phyloP scores from a whole-genome alignment of 768 basidiomycete genomes.

The Rhodosporidiobolus sp. region DNA sequence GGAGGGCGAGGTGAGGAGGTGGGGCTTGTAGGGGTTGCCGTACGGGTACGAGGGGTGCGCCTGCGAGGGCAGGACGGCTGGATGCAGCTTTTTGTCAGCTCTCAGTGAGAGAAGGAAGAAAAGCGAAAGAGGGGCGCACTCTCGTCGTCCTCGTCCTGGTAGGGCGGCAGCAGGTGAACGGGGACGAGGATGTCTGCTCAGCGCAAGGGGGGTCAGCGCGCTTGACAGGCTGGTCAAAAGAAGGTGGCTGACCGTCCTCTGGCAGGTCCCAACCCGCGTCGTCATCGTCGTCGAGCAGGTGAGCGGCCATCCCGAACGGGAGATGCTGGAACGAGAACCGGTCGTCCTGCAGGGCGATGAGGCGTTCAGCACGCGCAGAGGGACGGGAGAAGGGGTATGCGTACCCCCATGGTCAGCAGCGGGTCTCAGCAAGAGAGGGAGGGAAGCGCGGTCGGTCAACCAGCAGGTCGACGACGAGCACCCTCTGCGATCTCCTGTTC shows the following conservation, averaged over 20 bases:
- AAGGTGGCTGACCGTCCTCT: constrained; percentile 13
- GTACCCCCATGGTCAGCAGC: no score
- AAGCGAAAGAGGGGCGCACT: constrained; percentile 9
- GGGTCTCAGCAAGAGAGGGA: no score
- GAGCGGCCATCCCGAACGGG: neutral
- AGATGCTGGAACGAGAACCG: constrained; percentile 25
- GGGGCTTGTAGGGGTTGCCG: constrained; percentile 42
- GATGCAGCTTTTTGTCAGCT: neutral
- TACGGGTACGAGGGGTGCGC: constrained; percentile 43
- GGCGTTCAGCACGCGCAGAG: no score
- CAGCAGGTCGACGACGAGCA: no score
- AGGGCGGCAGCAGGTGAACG: constrained; percentile 37
- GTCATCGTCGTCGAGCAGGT: constrained; percentile 13
- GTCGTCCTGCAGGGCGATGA: constrained; percentile 32
- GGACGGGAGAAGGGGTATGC: no score
- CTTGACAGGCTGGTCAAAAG: no score
- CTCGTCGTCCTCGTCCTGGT: constrained; percentile 44
- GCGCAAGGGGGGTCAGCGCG: neutral
- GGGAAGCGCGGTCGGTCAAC: no score
- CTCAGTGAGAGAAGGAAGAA: no score
- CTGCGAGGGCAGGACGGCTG: constrained; percentile 39
- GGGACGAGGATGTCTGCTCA: constrained; percentile 40
- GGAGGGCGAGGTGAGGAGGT: constrained; percentile 14
- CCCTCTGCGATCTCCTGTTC: no score
- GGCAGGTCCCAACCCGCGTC: constrained; percentile 22